phyloP scores from a whole-genome alignment of 2,329 filamentous ascomycete species.

The Xylogone sp. region DNA sequence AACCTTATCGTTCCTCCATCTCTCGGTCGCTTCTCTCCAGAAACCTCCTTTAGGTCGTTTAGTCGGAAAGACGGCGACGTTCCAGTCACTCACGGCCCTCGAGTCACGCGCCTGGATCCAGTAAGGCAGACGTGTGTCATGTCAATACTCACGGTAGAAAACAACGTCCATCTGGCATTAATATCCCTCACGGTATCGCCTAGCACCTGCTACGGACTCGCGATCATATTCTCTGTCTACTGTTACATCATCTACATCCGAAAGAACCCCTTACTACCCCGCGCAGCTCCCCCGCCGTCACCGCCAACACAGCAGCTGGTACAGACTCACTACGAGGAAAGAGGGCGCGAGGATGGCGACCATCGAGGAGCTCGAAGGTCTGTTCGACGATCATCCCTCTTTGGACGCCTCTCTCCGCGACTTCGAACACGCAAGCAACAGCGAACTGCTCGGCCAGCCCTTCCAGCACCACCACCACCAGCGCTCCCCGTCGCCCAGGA shows the following conservation, averaged over 20 bases:
- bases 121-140: slow-evolving; percentile 14
- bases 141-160: slow-evolving; percentile 26
- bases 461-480: slow-evolving; percentile 2
- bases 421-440: slow-evolving; percentile 49
- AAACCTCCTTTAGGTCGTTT: neutral
- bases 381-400: slow-evolving; percentile 56
- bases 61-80: neutral
- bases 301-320: neutral
- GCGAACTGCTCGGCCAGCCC: slow-evolving; percentile 18
- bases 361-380: slow-evolving; percentile 42
- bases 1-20: neutral
- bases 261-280: slow-evolving; percentile 14
- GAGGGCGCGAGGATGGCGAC: slow-evolving; percentile 20
- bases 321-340: slow-evolving; percentile 9
- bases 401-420: slow-evolving; percentile 58
- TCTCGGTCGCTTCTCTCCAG: neutral
- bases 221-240: slow-evolving; percentile 22
- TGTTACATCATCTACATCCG: slow-evolving; percentile 25
- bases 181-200: slow-evolving; percentile 27
- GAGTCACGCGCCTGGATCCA: neutral
- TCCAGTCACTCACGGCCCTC: neutral
- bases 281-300: slow-evolving; percentile 1
- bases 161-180: slow-evolving; percentile 26
- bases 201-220: slow-evolving; percentile 21
- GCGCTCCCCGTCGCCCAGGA: slow-evolving; percentile 32